Base-by-base conservation (phyloP, 2,329 filamentous ascomycete species). In the Nigrospora sphaerica region DNA sequence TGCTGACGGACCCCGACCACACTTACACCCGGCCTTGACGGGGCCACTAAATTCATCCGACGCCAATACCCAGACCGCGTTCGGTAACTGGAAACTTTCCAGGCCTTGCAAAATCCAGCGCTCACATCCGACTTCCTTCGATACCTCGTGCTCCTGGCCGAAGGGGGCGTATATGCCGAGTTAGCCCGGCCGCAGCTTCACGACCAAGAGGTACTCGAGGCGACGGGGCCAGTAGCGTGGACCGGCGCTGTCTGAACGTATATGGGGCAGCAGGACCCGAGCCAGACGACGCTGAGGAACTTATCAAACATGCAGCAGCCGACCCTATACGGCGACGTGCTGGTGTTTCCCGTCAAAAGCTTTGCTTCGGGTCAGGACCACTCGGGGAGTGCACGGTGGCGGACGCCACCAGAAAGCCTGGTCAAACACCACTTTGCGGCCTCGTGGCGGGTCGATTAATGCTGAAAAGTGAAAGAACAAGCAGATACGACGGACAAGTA, bases 91-190 rank as follows among this genome's bases (percentile, higher is more conserved):
- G 42, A 45, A n/a, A 48, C 49, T 2, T 53, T 48, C 47, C 36
- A 42, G n/a, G 34, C 41, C 28, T 35, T 53, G 4, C 33, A 18
- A 32, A 53, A 53, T 28, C 45, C 45, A 2, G 51, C 32, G 34
- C 33, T 49, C 19, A 51, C 45, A 37, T 51, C 49, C 35, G 49
- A 51, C 43, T 42, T 51, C 19, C 37, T 51, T 12, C 42, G 49
- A 5, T 51, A 51, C 39, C 19, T 51, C 6, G 12, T 51, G 6
- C 37, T 51, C 7, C 38, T 43, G 35, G 39, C 38, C 19, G 49
- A 46, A 12, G 49, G 49, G 6, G 49, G 49, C 4, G 36, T 49
- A 12, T 51, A 49, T n/a, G 46, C 37, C 32, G 49, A 51, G 13
- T 12, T 38, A 16, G 31, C 17, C 17, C 12, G 19, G 23, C 9